phyloP scores from a whole-genome alignment of 169 alveolate genomes.

The Eimeria praecox region DNA sequence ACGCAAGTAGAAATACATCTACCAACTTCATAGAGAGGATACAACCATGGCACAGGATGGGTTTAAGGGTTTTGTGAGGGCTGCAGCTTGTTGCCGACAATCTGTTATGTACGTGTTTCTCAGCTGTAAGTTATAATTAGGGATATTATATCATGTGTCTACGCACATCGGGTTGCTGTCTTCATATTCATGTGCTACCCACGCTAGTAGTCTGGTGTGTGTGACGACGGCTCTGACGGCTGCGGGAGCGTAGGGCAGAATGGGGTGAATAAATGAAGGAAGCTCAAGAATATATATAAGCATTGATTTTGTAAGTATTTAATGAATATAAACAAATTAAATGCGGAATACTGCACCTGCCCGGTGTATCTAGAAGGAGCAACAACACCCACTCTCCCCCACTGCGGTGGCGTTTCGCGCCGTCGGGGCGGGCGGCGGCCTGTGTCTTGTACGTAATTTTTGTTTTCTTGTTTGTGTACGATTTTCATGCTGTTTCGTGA shows the following conservation, averaged over 20 bases:
- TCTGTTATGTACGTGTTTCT: too few relatives aligned
- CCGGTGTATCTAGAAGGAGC: neutral
- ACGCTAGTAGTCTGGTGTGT: neutral
- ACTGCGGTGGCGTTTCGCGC: slow-evolving; percentile 40
- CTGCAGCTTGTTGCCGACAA: too few relatives aligned
- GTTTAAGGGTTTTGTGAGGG: too few relatives aligned
- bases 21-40: neutral
- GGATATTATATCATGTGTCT: too few relatives aligned
- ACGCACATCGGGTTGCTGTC: too few relatives aligned
- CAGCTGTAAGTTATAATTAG: too few relatives aligned
- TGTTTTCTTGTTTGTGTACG: slow-evolving; percentile 22
- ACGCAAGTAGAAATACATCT: neutral
- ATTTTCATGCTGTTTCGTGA: slow-evolving; percentile 20
- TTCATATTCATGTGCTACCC: neutral
- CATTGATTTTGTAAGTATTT: neutral
- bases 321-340: neutral
- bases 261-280: neutral
- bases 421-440: slow-evolving; percentile 32
- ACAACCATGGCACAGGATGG: too few relatives aligned
- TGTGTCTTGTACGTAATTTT: slow-evolving; percentile 24
- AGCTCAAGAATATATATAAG: neutral
- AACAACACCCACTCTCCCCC: slow-evolving; percentile 58
- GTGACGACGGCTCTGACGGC: neutral
- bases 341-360: neutral
- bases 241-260: neutral